Evolutionary conservation across 352 stramenopile genomes (phyloP).

Genomic region (Globisporangium spinosum): DNA sequence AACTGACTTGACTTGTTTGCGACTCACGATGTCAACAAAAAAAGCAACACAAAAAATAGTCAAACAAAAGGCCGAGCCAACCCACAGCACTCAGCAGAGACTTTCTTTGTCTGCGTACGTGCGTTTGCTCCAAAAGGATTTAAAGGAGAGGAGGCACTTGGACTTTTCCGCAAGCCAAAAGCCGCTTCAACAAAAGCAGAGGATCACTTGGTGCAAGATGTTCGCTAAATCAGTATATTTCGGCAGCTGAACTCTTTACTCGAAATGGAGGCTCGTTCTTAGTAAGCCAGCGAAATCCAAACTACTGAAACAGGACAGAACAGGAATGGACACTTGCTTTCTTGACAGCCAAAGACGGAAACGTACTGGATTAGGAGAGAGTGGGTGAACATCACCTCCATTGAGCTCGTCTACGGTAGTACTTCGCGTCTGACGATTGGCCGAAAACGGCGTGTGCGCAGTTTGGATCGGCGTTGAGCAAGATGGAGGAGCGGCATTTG

Average conservation of each 20-base stretch:
- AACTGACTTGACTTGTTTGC: not conserved
- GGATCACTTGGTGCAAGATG: not conserved
- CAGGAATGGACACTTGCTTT: not conserved
- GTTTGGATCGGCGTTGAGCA: not conserved
- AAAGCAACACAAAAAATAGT: not conserved
- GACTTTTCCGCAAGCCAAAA: not conserved
- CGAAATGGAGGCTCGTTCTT: not conserved
- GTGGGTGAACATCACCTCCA: no score
- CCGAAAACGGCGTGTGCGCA: not conserved
- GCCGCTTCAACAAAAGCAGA: not conserved
- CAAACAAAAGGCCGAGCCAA: not conserved
- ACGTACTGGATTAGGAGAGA: no score
- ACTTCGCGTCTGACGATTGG: not conserved
- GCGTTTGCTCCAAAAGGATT: not conserved
- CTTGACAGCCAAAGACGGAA: not conserved
- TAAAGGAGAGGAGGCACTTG: not conserved
- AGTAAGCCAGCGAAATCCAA: not conserved
- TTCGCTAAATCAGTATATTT: not conserved
- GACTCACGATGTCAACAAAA: not conserved
- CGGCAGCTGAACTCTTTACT: not conserved
- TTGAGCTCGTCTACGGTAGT: conserved; percentile 2
- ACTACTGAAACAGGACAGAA: not conserved
- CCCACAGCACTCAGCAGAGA: not conserved
- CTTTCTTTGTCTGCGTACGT: conserved; percentile 1
- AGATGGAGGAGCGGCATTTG: not conserved